Evolutionary conservation across 805 yeast species (phyloP).

Genomic region (Ogataea paraovalis): DNA sequence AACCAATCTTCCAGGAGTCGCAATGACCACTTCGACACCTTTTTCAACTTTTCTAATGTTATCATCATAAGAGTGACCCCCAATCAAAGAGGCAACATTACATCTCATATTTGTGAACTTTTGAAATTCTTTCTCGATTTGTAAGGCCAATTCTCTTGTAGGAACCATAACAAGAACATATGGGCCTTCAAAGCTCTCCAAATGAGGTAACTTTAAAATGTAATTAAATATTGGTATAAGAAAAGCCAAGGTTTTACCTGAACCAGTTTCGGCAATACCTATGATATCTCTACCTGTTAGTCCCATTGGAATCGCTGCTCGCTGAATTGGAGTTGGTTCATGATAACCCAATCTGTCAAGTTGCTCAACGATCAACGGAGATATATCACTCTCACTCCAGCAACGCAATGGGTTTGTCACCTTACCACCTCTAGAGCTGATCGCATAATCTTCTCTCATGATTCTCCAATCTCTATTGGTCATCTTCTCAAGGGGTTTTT

Average conservation of each 20-base stretch:
- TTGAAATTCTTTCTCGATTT: slow-evolving; percentile 65
- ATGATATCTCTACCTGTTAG: slow-evolving; percentile 58
- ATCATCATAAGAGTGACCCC: slow-evolving; percentile 83
- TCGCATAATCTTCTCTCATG: slow-evolving; percentile 71
- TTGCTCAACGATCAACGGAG: slow-evolving; percentile 36
- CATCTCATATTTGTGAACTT: slow-evolving; percentile 33
- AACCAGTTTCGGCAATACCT: slow-evolving; percentile 95
- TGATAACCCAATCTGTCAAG: slow-evolving; percentile 40
- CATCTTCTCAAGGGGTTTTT: slow-evolving; percentile 64
- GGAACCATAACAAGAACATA: slow-evolving; percentile 80
- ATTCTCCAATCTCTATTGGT: slow-evolving; percentile 85
- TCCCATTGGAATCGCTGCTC: slow-evolving; percentile 80
- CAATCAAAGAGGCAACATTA: slow-evolving; percentile 66
- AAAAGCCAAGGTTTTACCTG: slow-evolving; percentile 89
- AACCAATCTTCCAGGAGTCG: slow-evolving; percentile 89
- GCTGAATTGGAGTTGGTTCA: slow-evolving; percentile 86
- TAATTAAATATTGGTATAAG: slow-evolving; percentile 66
- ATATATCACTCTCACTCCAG: slow-evolving; percentile 67
- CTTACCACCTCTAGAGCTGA: slow-evolving; percentile 50
- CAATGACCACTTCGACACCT: slow-evolving; percentile 79
- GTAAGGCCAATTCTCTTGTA: slow-evolving; percentile 90
- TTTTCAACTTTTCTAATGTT: slow-evolving; percentile 54
- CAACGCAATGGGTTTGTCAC: slow-evolving; percentile 58
- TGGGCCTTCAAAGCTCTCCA: slow-evolving; percentile 62
- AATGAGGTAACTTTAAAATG: slow-evolving; percentile 42